These are phyloP conservation scores for Xylaria grammica DNA, from an alignment of 495 filamentous ascomycete genomes.

Conservation along the genomic window DNA sequence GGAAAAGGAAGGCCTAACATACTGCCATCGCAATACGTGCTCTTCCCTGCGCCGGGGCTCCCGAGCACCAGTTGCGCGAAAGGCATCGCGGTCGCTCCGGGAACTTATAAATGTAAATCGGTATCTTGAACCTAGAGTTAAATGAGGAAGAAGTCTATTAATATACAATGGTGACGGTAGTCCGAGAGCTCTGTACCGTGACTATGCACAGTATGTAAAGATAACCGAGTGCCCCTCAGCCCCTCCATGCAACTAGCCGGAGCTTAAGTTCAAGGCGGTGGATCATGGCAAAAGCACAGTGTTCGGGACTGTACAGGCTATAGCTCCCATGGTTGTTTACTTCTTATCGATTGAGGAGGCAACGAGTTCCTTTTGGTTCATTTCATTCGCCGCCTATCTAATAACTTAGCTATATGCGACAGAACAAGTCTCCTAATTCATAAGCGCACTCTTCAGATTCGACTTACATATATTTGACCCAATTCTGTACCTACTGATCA, in stretches of 20 bases:
- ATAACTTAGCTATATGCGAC: not conserved
- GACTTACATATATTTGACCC: not conserved
- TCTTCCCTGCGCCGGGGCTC: conserved; percentile 92
- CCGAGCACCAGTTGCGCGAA: conserved; percentile 84
- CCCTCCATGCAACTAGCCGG: conserved; percentile 16
- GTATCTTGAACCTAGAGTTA: not conserved
- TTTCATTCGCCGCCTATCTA: not conserved
- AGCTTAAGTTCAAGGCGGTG: conserved; percentile 32
- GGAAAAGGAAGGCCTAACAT: conserved; percentile 30
- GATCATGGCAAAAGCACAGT: conserved; percentile 5
- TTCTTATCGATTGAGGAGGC: conserved; percentile 20
- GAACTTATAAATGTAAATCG: not conserved
- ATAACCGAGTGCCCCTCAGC: conserved; percentile 31
- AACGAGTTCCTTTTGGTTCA: not conserved
- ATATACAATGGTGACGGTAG: not conserved
- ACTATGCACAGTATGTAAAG: conserved; percentile 9
- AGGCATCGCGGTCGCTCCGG: conserved; percentile 41
- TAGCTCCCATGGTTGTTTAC: conserved; percentile 18
- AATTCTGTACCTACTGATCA: not conserved
- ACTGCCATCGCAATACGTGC: conserved; percentile 96
- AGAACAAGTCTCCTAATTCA: not conserved
- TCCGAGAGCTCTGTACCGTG: not conserved
- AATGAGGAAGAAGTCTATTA: not conserved
- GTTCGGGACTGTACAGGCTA: not conserved
- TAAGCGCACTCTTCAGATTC: not conserved